Base-by-base conservation (phyloP, 768 basidiomycete species). In the Lentinus brumalis region DNA sequence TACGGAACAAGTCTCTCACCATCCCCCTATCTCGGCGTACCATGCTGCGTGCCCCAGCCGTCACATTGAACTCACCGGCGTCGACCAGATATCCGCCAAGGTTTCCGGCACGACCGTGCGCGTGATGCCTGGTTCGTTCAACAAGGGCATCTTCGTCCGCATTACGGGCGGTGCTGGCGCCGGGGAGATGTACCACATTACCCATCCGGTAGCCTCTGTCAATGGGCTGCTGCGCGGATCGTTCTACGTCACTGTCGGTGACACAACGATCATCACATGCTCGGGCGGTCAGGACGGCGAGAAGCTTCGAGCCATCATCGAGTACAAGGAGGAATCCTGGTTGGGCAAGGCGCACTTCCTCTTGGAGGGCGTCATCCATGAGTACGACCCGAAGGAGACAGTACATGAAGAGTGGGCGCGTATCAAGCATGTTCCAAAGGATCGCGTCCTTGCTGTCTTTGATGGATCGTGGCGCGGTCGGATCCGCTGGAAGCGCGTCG, bases 261-360 rank as follows among this genome's bases (percentile, higher is more conserved):
- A 94, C 58, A 84, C 86, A 45, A 88, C 86, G 7, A 84, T 91
- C 53, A 85, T 96, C 66, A 94, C 92, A 35, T 94, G 92, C 72
- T 80, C 80, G 18, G 89, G 91, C 5, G 86, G 86, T 2, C 83
- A 81, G 60, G 79, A 80, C 14, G 62, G 57, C 16, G 77, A 82
- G 63, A 84, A 82, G 69, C 86, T 91, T 67, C 82, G 96, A 61
- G 82, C 94, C 4, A 81, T 98, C 66, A 85, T 97, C 59, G 93
- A 96, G 69, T 98, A 96, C 77, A 95, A 94, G 76, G 97, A 99
- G 71, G 96, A 99, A 92, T 91, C 91, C 3, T 98, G 96, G 96
- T 81, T 97, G 47, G 94, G 95, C 54, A 86, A 81, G 62, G 88
- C 96, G 5, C 89, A 91, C 63, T 96, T 89, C 79, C 76, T 89